Percentiles rank a stretch among this genome's conserved stretches.
phyloP scores from a whole-genome alignment of 192 early-diverging fungal species.

The Gorgonomyces haynaldii region DNA sequence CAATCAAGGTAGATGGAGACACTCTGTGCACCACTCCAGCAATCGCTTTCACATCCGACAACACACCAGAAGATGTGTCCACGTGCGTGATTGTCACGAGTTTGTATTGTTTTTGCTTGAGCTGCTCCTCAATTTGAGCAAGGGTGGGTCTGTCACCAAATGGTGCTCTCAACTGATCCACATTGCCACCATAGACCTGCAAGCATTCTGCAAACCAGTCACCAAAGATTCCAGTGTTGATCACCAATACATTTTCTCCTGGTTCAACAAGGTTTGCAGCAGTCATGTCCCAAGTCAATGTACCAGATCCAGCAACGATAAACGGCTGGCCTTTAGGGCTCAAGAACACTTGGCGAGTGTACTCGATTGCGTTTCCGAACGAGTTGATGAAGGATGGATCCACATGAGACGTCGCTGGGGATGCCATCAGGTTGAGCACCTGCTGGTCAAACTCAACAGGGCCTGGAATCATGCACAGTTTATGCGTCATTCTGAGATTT shows the following conservation, averaged over 20 bases:
- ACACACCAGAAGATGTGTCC: conserved; percentile 90
- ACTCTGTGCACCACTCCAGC: conserved; percentile 55
- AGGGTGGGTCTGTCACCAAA: conserved; percentile 60
- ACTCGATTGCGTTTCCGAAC: conserved; percentile 80
- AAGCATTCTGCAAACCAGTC: conserved; percentile 89
- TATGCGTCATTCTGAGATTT: conserved; percentile 51
- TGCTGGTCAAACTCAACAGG: conserved; percentile 85
- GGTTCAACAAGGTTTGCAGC: conserved; percentile 83
- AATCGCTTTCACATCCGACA: conserved; percentile 70
- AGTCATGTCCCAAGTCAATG: conserved; percentile 94
- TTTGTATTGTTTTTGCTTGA: conserved; percentile 58
- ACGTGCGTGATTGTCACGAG: conserved; percentile 88
- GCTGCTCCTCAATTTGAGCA: conserved; percentile 51
- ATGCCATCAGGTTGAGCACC: conserved; percentile 71
- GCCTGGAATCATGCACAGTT: conserved; percentile 93
- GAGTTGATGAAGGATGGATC: conserved; percentile 77
- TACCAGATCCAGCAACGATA: conserved; percentile 90
- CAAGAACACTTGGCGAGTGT: conserved; percentile 65
- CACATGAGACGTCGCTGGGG: conserved; percentile 85
- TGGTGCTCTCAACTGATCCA: conserved; percentile 57
- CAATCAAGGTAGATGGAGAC: conserved; percentile 79
- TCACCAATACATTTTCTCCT: conserved; percentile 75
- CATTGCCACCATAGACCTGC: conserved; percentile 79
- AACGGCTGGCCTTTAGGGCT: conserved; percentile 82
- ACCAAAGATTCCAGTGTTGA: conserved; percentile 93